Evolutionary conservation across 495 filamentous ascomycete species (phyloP).

Genomic region (Xanthoparmelia taractica): DNA sequence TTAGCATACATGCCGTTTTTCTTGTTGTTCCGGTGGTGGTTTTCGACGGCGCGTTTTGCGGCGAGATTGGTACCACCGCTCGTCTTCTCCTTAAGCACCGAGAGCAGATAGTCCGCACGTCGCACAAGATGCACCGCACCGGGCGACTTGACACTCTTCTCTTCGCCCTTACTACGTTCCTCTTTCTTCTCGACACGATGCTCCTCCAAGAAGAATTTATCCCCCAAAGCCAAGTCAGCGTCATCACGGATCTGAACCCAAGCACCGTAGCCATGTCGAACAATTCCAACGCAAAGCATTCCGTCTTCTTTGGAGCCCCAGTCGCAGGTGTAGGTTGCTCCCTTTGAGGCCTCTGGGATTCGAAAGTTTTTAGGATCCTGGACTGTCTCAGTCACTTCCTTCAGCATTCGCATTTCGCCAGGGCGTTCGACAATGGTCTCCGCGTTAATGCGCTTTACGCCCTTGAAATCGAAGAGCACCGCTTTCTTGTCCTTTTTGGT

Average conservation of each 20-base stretch:
- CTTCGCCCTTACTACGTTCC: constrained; percentile 69
- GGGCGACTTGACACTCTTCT: constrained; percentile 77
- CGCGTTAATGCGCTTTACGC: constrained; percentile 88
- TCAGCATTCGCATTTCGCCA: constrained; percentile 75
- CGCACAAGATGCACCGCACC: constrained; percentile 94
- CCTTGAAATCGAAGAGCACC: constrained; percentile 84
- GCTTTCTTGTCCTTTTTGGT: constrained; percentile 98
- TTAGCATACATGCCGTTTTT: constrained; percentile 39
- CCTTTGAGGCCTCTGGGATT: constrained; percentile 82
- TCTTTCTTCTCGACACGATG: constrained; percentile 97
- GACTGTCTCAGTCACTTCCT: constrained; percentile 55
- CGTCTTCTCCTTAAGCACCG: constrained; percentile 72
- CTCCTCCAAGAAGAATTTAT: constrained; percentile 96
- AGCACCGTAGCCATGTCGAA: constrained; percentile 85
- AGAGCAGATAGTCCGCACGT: constrained; percentile 86
- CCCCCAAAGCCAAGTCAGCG: constrained; percentile 70
- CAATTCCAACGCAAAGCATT: constrained; percentile 92
- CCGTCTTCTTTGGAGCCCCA: constrained; percentile 93
- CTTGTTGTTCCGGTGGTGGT: constrained; percentile 82
- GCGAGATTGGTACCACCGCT: constrained; percentile 56
- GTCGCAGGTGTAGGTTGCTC: constrained; percentile 72
- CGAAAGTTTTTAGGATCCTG: constrained; percentile 69
- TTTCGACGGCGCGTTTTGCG: constrained; percentile 76
- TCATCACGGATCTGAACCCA: constrained; percentile 93
- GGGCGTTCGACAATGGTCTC: constrained; percentile 88